Percentiles rank a stretch among this genome's conserved stretches.
These are phyloP conservation scores for Lignosus rhinocerotis DNA, from an alignment of 1,284 basidiomycete genomes.

Conservation along the genomic window DNA sequence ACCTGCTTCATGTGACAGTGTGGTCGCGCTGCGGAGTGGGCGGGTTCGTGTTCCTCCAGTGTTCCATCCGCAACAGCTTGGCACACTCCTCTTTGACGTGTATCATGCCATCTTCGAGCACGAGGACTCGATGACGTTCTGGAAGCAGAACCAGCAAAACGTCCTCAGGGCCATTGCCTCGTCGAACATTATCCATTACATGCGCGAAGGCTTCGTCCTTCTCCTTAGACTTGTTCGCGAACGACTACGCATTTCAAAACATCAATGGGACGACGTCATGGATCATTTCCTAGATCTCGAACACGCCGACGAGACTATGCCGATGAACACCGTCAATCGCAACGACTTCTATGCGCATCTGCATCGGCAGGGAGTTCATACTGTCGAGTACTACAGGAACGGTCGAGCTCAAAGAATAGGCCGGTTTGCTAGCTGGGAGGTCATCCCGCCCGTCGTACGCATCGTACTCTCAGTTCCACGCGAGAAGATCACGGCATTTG, in stretches of 20 bases:
- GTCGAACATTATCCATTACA: slow-evolving; percentile 42
- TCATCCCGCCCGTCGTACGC: slow-evolving; percentile 29
- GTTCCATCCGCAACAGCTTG: slow-evolving; percentile 39
- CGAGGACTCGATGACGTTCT: slow-evolving; percentile 34
- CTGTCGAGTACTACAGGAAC: slow-evolving; percentile 9
- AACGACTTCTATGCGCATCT: slow-evolving; percentile 39
- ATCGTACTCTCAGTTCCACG: slow-evolving; percentile 40
- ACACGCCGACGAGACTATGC: slow-evolving; percentile 27
- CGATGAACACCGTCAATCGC: slow-evolving; percentile 35
- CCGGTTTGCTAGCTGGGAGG: slow-evolving; percentile 31
- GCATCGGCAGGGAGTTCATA: slow-evolving; percentile 35
- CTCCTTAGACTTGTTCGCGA: slow-evolving; percentile 43
- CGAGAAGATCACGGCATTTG: slow-evolving; percentile 29
- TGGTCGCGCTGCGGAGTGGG: slow-evolving; percentile 1
- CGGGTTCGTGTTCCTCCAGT: slow-evolving; percentile 7
- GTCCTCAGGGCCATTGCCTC: slow-evolving; percentile 21
- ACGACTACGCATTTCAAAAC: slow-evolving; percentile 28
- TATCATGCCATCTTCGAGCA: slow-evolving; percentile 50
- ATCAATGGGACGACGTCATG: slow-evolving; percentile 34
- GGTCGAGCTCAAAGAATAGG: slow-evolving; percentile 10
- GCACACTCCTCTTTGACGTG: slow-evolving; percentile 43
- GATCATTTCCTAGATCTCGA: slow-evolving; percentile 29
- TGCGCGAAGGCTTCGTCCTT: slow-evolving; percentile 43
- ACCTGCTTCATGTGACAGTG: slow-evolving; percentile 31
- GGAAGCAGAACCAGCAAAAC: slow-evolving; percentile 20